A percentile compares a stretch with the other conserved stretches of the same genome.
These are phyloP conservation scores for Linum usitatissimum DNA, from an alignment of 345 rosid species.

Conservation along the genomic window DNA sequence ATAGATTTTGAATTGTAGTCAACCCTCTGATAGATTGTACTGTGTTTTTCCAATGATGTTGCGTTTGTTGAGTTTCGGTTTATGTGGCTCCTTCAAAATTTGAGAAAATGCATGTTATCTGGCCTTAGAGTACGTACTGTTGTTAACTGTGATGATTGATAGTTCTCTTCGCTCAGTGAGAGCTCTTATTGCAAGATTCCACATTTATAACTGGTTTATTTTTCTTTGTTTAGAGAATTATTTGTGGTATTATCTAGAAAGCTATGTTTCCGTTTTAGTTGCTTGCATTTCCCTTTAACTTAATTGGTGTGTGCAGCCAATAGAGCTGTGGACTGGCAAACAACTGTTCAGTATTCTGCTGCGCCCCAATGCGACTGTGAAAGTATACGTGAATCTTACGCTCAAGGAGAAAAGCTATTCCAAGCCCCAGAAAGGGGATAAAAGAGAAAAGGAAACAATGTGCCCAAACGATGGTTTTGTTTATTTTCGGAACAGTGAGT, in stretches of 20 bases:
- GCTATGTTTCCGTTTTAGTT: neutral
- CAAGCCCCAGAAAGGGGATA: constrained; percentile 34
- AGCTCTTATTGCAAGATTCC: neutral
- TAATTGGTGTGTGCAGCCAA: constrained; percentile 50
- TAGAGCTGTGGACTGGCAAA: constrained; percentile 99
- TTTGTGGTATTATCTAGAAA: neutral
- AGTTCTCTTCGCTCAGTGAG: neutral
- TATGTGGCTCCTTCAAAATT: too few species aligned
- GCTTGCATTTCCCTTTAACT: constrained; percentile 11
- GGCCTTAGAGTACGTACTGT: neutral
- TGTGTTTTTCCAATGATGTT: too few species aligned
- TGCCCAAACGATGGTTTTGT: constrained; percentile 91
- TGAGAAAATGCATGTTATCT: neutral
- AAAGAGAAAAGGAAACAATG: constrained; percentile 69
- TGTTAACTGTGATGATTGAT: neutral
- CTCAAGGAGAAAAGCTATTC: constrained; percentile 80
- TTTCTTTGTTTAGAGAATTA: neutral
- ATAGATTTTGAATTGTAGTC: too few species aligned
- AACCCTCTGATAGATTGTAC: too few species aligned
- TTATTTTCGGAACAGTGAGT: constrained; percentile 87
- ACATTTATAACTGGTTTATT: neutral
- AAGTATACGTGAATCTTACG: constrained; percentile 64
- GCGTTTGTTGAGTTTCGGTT: too few species aligned
- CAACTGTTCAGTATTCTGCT: constrained; percentile 74
- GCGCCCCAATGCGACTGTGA: constrained; percentile 70